Conservation (phyloP, 2,329 filamentous ascomycete genomes). For the Stachybotrys elegans region DNA sequence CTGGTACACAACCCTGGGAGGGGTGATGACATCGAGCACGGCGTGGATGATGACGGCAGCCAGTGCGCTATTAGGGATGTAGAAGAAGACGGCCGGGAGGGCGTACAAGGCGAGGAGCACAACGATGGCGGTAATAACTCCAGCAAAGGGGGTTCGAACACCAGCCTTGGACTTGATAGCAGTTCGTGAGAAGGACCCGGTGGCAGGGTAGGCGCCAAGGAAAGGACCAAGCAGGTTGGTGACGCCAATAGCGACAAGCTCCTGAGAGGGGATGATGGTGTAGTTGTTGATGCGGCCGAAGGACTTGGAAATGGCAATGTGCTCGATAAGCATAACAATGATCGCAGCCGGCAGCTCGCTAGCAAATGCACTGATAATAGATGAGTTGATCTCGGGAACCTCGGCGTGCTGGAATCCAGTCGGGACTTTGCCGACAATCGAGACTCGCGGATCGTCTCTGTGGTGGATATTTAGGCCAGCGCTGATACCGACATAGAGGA, state of each 20-base stretch:
- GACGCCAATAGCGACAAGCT: slow-evolving; percentile 90
- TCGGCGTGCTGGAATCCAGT: slow-evolving; percentile 64
- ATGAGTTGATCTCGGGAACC: slow-evolving; percentile 55
- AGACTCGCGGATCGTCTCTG: slow-evolving; percentile 52
- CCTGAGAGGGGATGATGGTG: slow-evolving; percentile 89
- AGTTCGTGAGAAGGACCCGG: slow-evolving; percentile 92
- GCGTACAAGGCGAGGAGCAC: slow-evolving; percentile 83
- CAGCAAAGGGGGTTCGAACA: slow-evolving; percentile 81
- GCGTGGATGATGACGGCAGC: slow-evolving; percentile 88
- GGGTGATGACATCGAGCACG: slow-evolving; percentile 78
- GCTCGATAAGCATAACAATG: slow-evolving; percentile 91
- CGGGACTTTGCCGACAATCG: slow-evolving; percentile 61
- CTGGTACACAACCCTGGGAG: slow-evolving; percentile 77
- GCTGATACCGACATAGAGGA: slow-evolving; percentile 75
- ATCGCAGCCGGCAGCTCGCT: slow-evolving; percentile 66
- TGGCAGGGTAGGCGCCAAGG: slow-evolving; percentile 85
- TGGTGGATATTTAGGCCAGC: slow-evolving; percentile 62
- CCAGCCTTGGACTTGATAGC: slow-evolving; percentile 97
- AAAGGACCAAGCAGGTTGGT: slow-evolving; percentile 88
- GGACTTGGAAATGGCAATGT: slow-evolving; percentile 95
- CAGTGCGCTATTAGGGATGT: slow-evolving; percentile 73
- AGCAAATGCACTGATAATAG: slow-evolving; percentile 58
- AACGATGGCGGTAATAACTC: slow-evolving; percentile 76
- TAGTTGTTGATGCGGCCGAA: slow-evolving; percentile 97
- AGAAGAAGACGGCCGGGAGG: slow-evolving; percentile 78